These are phyloP conservation scores for Aureobasidium subglaciale DNA, from an alignment of 2,329 filamentous ascomycete genomes.

Conservation along the genomic window DNA sequence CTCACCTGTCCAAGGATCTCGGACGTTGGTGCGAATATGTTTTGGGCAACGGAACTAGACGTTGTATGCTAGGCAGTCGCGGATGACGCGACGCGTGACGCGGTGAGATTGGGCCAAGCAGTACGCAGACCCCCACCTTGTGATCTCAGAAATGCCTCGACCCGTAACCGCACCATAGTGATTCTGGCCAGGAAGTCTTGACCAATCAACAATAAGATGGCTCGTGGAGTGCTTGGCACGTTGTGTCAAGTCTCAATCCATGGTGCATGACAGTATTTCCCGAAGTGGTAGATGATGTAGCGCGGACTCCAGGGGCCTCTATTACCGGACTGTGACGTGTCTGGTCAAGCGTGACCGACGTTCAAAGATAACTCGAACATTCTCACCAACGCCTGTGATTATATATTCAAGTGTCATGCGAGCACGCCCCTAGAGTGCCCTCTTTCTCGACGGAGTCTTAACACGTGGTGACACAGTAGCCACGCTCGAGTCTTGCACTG, in stretches of 20 bases:
- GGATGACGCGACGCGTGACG: slow-evolving; percentile 10
- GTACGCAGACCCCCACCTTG: too few species aligned
- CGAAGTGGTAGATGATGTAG: too few species aligned
- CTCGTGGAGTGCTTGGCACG: too few species aligned
- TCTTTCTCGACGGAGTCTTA: neutral
- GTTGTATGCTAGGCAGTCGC: neutral
- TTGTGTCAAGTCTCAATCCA: too few species aligned
- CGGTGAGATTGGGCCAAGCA: neutral
- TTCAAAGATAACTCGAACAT: neutral
- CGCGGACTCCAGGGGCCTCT: neutral
- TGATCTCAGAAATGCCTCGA: too few species aligned
- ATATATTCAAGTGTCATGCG: neutral
- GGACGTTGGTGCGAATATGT: too few species aligned
- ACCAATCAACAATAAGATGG: too few species aligned
- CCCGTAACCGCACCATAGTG: too few species aligned
- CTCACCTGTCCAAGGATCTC: too few species aligned
- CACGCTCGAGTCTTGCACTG: neutral
- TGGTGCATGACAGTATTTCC: too few species aligned
- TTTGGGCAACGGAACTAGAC: too few species aligned
- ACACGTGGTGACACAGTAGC: neutral
- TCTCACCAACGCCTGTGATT: neutral
- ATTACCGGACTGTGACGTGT: neutral
- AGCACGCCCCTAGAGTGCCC: neutral
- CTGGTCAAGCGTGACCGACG: neutral
- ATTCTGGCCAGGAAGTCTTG: too few species aligned